phyloP scores from a whole-genome alignment of 768 basidiomycete genomes.

The Coprinopsis strossmayeri region DNA sequence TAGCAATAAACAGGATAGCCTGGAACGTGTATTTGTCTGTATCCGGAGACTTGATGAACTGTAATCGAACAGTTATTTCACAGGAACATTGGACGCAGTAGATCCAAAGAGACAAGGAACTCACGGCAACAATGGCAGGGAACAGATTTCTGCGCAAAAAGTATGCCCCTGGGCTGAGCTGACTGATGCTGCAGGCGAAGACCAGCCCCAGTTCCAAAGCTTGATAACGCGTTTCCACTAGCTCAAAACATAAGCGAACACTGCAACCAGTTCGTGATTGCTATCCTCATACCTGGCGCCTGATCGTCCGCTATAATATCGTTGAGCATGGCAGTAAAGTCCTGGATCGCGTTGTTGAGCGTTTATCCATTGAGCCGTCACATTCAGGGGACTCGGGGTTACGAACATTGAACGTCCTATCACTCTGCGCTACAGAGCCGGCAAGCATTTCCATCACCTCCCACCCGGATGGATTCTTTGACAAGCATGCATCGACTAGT shows the following conservation, averaged over 20 bases:
- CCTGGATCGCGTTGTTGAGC: constrained; percentile 25
- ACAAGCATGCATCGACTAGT: constrained; percentile 39
- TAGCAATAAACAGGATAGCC: constrained; percentile 49
- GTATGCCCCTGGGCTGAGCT: constrained; percentile 68
- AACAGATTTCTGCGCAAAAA: constrained; percentile 59
- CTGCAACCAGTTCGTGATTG: too few relatives aligned
- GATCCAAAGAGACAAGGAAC: too few relatives aligned
- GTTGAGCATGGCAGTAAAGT: constrained; percentile 41
- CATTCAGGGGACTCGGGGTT: neutral
- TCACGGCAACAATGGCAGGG: constrained; percentile 42
- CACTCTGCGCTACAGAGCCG: constrained; percentile 52
- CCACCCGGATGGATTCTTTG: constrained; percentile 60
- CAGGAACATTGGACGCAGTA: too few relatives aligned
- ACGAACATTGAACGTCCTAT: constrained; percentile 48
- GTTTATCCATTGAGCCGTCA: neutral
- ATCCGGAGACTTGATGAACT: constrained; percentile 53
- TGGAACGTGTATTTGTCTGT: constrained; percentile 55
- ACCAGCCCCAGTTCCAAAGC: constrained; percentile 51
- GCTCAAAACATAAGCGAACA: neutral
- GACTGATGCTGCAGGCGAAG: constrained; percentile 51
- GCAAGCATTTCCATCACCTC: constrained; percentile 68
- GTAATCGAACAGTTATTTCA: neutral
- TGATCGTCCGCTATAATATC: constrained; percentile 37
- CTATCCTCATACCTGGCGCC: too few relatives aligned
- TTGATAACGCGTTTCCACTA: constrained; percentile 45